Base-by-base conservation (phyloP, 2,329 filamentous ascomycete genomes). In the Hysterium pulicare region DNA sequence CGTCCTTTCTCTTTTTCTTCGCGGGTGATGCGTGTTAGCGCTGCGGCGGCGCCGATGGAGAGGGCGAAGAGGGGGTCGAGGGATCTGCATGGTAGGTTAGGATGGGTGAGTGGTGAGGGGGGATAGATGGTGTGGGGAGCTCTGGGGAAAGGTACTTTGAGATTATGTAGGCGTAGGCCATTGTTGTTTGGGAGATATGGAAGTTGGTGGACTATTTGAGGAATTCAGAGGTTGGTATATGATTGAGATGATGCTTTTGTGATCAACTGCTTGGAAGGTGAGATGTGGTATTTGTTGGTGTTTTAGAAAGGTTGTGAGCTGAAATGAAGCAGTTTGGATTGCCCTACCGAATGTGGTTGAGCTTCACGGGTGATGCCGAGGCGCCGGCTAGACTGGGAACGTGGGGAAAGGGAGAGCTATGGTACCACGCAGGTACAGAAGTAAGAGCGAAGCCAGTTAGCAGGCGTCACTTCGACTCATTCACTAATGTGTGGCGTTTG, bases 1-100 rank as follows among this genome's bases (percentile, higher is more conserved):
- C 64, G 57, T 2, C 70, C 72, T 48, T 71, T 72, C 48, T 71
- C 72, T 42, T 68, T 71, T 49, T 76, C 72, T 48, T 76, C 73
- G 13, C 73, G 66, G 35, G 68, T 57, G 33, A 68, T 67, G 19
- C 65, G 59, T 37, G 62, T 64, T 4, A 50, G 55, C 11, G 72
- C 72, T 6, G 73, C 73, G 0, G 65, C 61, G 39, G 69, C 49
- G 38, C 73, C 73, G 41, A 75, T 71, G n/a, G 63, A 63, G 39
- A 74, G 51, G 23, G 73, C 72, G 57, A 76, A 76, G 41, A 75
- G 42, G 28, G 73, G 73, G 44, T 76, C 73, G 40, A 75, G 64
- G 35, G 61, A 53, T 56, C 72, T 75, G 39, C 17, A 22, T n/a
- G 34, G 33, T 17, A n/a, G 17, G 17, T 9, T 7, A 8, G 22